Evolutionary conservation across 176 grass and related monocot genomes (phyloP).

Genomic region (Thalia dealbata): DNA sequence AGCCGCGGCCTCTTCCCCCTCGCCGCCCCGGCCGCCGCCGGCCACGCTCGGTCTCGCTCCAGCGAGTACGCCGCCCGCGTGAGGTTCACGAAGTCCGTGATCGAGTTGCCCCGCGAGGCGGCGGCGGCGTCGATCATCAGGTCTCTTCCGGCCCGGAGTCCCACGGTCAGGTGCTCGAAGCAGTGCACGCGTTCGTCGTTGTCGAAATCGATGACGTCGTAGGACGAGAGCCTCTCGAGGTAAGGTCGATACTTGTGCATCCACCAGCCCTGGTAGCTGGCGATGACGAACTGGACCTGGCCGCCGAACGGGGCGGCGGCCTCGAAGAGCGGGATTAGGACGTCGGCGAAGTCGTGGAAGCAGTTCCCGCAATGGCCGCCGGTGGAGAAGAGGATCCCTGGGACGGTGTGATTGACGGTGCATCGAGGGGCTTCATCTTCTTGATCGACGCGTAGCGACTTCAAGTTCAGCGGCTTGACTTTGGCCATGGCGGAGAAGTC

Average conservation of each 20-base stretch:
- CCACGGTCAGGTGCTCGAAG: constrained; percentile 52
- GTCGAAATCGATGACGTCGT: constrained; percentile 45
- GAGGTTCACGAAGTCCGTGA: constrained; percentile 56
- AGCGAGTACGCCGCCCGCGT: constrained; percentile 42
- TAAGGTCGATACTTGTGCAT: constrained; percentile 39
- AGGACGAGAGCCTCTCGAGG: constrained; percentile 43
- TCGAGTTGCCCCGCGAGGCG: constrained; percentile 26
- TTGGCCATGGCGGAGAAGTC: constrained; percentile 48
- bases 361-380: constrained; percentile 50
- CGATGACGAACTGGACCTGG: constrained; percentile 48
- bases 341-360: constrained; percentile 69
- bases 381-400: constrained; percentile 44
- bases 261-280: constrained; percentile 44
- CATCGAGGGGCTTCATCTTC: constrained; percentile 32
- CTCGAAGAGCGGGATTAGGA: constrained; percentile 67
- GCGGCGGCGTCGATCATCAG: constrained; percentile 41
- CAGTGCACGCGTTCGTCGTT: constrained; percentile 58
- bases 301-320: constrained; percentile 52
- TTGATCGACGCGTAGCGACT: neutral
- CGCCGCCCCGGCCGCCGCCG: constrained; percentile 24
- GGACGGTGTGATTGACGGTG: constrained; percentile 34
- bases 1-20: constrained; percentile 37
- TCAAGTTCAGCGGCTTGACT: constrained; percentile 40
- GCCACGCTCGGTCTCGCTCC: constrained; percentile 21
- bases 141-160: constrained; percentile 50